phyloP scores from a whole-genome alignment of 805 yeast genomes.

The Saccharomycopsis fibuligera region DNA sequence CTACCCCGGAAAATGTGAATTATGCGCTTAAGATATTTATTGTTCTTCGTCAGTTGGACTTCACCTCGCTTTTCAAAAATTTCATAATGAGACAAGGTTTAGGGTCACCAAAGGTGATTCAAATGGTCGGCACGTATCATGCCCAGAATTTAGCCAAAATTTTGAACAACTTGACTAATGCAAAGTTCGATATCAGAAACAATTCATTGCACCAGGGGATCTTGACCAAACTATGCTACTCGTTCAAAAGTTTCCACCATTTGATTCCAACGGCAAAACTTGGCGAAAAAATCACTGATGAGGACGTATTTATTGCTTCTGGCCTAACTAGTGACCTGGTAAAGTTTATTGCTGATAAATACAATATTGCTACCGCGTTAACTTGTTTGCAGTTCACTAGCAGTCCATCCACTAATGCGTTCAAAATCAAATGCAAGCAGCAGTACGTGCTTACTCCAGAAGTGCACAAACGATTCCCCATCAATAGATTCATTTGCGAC shows the following conservation, averaged over 20 bases:
- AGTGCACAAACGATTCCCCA: constrained; percentile 6
- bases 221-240: neutral
- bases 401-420: neutral
- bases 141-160: neutral
- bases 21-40: neutral
- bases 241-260: constrained; percentile 4
- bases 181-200: neutral
- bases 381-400: neutral
- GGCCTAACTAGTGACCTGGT: constrained; percentile 12
- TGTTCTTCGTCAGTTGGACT: neutral
- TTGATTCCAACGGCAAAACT: neutral
- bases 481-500: constrained; percentile 6
- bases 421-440: constrained; percentile 2
- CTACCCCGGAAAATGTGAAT: neutral
- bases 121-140: neutral
- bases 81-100: neutral
- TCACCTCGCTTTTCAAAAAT: neutral
- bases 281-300: too few species aligned
- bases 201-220: neutral
- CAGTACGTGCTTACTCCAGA: neutral
- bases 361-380: neutral
- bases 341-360: neutral
- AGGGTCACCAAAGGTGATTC: neutral
- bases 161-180: neutral
- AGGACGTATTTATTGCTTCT: constrained; percentile 1